Evolutionary conservation across 805 yeast genomes (phyloP).

Genomic region (Candida verbasci): DNA sequence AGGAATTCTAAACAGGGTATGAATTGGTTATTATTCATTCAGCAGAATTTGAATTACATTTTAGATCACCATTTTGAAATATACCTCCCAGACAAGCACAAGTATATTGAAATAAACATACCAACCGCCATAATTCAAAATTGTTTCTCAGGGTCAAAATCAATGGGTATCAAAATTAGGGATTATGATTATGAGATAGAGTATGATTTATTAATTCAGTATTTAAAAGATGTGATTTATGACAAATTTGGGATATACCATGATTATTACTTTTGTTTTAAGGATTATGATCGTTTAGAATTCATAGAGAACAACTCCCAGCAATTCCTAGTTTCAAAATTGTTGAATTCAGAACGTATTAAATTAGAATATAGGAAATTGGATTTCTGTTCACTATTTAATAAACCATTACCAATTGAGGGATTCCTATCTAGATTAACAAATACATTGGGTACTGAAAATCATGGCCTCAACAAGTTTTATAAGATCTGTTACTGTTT

Average conservation of each 20-base stretch:
- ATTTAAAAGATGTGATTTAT: conserved; percentile 18
- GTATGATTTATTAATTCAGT: conserved; percentile 1
- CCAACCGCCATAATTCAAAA: conserved; percentile 34
- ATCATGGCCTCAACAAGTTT: conserved; percentile 33
- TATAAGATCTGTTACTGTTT: conserved; percentile 59
- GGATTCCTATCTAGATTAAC: conserved; percentile 68
- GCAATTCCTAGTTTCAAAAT: conserved; percentile 24
- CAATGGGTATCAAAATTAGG: not conserved
- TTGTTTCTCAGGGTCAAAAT: not conserved
- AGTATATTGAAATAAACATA: conserved; percentile 41
- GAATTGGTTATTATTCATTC: conserved; percentile 61
- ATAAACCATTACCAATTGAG: conserved; percentile 74
- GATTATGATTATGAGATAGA: conserved; percentile 5
- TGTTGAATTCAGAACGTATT: conserved; percentile 27
- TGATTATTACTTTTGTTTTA: conserved; percentile 48
- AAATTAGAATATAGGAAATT: conserved; percentile 59
- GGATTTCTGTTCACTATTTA: conserved; percentile 29
- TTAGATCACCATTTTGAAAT: conserved; percentile 27
- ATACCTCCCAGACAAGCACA: conserved; percentile 42
- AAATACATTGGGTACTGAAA: conserved; percentile 42
- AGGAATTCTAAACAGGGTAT: conserved; percentile 50
- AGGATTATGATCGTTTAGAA: conserved; percentile 70
- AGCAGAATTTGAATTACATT: conserved; percentile 39
- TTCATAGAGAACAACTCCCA: conserved; percentile 31
- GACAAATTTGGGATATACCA: conserved; percentile 14